A percentile compares a stretch with the other conserved stretches of the same genome.
Conservation (phyloP, 495 filamentous ascomycete species). For the Baudoinia panamericana region DNA sequence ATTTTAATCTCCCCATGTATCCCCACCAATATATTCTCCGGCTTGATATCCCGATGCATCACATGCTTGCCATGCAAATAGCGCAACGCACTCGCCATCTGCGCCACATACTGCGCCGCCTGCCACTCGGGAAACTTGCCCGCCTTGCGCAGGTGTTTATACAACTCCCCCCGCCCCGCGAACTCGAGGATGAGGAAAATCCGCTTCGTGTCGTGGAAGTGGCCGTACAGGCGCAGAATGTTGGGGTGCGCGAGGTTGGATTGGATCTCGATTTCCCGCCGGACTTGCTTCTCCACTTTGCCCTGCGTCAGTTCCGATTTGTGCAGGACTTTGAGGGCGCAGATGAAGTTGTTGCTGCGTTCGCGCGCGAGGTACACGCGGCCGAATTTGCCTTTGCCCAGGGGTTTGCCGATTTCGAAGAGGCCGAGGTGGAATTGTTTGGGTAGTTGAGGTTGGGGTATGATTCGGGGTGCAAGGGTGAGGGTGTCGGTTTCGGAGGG, state of each 20-base stretch:
- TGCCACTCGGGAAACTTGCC: constrained; percentile 88
- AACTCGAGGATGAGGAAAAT: constrained; percentile 95
- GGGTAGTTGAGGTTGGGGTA: constrained; percentile 31
- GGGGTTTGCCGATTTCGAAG: constrained; percentile 94
- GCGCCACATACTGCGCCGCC: constrained; percentile 92
- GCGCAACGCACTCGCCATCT: constrained; percentile 86
- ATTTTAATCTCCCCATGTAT: constrained; percentile 99
- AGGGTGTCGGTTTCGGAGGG: constrained; percentile 36
- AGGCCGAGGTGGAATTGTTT: constrained; percentile 89
- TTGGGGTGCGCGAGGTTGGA: constrained; percentile 93
- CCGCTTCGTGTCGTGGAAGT: constrained; percentile 94
- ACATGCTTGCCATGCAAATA: constrained; percentile 97
- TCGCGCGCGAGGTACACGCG: constrained; percentile 93
- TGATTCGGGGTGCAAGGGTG: constrained; percentile 47
- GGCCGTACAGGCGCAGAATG: constrained; percentile 83
- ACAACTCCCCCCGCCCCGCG: constrained; percentile 87
- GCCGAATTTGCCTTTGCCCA: constrained; percentile 96
- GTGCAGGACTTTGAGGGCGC: constrained; percentile 91
- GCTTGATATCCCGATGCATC: constrained; percentile 98
- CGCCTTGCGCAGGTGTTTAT: constrained; percentile 88
- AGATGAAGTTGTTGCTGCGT: constrained; percentile 77
- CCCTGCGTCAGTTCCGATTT: constrained; percentile 87
- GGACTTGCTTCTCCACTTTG: constrained; percentile 90
- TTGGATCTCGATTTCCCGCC: constrained; percentile 96
- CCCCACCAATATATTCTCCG: constrained; percentile 93